These are phyloP conservation scores for Sanguinoderma infundibulare DNA, from an alignment of 1,284 basidiomycete species.

Conservation along the genomic window DNA sequence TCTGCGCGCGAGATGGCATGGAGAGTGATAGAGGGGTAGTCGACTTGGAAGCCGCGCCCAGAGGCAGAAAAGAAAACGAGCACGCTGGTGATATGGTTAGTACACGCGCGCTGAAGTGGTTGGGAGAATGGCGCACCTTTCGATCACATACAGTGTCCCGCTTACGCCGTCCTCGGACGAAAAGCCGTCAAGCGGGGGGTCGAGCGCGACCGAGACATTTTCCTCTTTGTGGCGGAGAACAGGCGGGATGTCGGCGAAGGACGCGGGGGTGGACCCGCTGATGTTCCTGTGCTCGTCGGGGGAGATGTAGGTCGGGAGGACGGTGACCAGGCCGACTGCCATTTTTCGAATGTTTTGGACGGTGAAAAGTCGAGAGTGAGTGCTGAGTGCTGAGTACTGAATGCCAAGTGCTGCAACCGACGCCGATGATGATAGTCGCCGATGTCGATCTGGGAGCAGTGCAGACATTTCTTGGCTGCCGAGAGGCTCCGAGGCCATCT, in stretches of 20 bases:
- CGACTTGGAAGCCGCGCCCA: constrained; percentile 76
- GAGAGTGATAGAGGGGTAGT: constrained; percentile 85
- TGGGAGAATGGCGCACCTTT: constrained; percentile 59
- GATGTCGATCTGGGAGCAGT: too few species aligned
- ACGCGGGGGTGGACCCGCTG: constrained; percentile 76
- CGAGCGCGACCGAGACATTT: constrained; percentile 66
- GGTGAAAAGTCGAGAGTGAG: not conserved
- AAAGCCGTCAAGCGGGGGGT: constrained; percentile 68
- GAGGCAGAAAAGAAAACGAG: constrained; percentile 77
- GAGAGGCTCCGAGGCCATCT: not conserved
- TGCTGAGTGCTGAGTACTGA: too few species aligned
- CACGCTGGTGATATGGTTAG: constrained; percentile 48
- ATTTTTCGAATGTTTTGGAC: constrained; percentile 5
- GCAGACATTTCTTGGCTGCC: too few species aligned
- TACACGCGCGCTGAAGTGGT: not conserved
- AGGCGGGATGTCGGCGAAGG: constrained; percentile 83
- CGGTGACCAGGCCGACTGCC: constrained; percentile 46
- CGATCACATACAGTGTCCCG: constrained; percentile 81
- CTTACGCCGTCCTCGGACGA: constrained; percentile 49
- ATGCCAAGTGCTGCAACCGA: too few species aligned
- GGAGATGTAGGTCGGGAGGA: constrained; percentile 63
- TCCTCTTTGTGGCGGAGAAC: constrained; percentile 76
- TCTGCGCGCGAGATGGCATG: constrained; percentile 84
- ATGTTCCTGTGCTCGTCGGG: constrained; percentile 70
- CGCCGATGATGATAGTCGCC: too few species aligned